phyloP scores from a whole-genome alignment of 2,329 filamentous ascomycete species.

The Diaporthe longicolla region DNA sequence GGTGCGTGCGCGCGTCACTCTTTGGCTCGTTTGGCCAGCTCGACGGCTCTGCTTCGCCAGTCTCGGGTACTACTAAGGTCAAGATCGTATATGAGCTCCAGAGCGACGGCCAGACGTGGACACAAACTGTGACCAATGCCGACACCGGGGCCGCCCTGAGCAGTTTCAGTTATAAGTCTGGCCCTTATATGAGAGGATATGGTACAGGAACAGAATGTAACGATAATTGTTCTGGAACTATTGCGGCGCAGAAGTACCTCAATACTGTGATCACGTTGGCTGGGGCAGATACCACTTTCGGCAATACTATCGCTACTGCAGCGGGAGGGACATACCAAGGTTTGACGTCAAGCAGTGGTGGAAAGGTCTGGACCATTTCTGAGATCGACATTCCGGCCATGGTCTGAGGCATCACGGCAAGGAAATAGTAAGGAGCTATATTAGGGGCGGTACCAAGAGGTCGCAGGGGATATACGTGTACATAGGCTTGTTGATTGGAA shows the following conservation, averaged over 20 bases:
- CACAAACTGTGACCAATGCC: slow-evolving; percentile 54
- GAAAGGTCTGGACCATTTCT: slow-evolving; percentile 55
- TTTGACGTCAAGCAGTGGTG: slow-evolving; percentile 52
- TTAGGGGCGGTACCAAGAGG: not conserved
- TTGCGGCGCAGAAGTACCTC: slow-evolving; percentile 54
- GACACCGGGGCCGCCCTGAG: slow-evolving; percentile 53
- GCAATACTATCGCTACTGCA: slow-evolving; percentile 47
- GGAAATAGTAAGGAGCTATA: not conserved
- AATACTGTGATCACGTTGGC: slow-evolving; percentile 56
- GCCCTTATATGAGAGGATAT: slow-evolving; percentile 55
- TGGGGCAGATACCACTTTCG: slow-evolving; percentile 51
- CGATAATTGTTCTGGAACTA: slow-evolving; percentile 53
- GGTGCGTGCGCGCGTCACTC: slow-evolving; percentile 55
- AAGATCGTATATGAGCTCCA: slow-evolving; percentile 47
- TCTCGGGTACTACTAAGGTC: slow-evolving; percentile 33
- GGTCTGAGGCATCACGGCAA: slow-evolving; percentile 1
- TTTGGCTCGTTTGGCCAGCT: slow-evolving; percentile 59
- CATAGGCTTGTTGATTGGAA: not conserved
- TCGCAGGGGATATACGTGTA: not conserved
- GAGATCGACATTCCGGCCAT: slow-evolving; percentile 37
- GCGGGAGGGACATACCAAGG: slow-evolving; percentile 53
- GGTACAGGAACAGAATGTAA: slow-evolving; percentile 59
- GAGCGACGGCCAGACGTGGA: slow-evolving; percentile 45
- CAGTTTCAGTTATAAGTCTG: slow-evolving; percentile 51
- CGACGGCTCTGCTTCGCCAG: slow-evolving; percentile 43